Evolutionary conservation across 352 stramenopile species (phyloP).

Genomic region (Phytophthora hibernalis): DNA sequence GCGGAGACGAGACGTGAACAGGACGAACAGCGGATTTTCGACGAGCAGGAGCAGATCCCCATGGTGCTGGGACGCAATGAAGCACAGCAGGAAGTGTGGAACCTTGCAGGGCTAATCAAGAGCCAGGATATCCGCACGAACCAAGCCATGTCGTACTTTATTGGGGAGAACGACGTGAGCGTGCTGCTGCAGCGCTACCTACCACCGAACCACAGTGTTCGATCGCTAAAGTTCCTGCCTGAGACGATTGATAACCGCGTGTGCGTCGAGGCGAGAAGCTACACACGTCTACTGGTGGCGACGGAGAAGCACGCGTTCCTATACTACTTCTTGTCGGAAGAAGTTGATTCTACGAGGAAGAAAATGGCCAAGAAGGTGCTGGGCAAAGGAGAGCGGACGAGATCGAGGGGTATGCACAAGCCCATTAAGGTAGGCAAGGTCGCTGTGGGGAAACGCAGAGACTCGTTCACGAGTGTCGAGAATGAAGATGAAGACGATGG

Average conservation of each 20-base stretch:
- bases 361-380: constrained; percentile 84
- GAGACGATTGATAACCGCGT: constrained; percentile 86
- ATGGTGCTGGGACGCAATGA: constrained; percentile 77
- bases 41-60: constrained; percentile 62
- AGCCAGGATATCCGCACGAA: constrained; percentile 86
- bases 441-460: constrained; percentile 28
- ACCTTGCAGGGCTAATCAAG: constrained; percentile 74
- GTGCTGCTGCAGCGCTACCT: constrained; percentile 80
- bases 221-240: constrained; percentile 73
- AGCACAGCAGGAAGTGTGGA: constrained; percentile 76
- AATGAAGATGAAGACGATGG: constrained; percentile 24
- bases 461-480: constrained; percentile 51
- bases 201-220: constrained; percentile 77
- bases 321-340: constrained; percentile 83
- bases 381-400: constrained; percentile 54
- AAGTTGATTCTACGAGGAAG: constrained; percentile 76
- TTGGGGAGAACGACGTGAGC: constrained; percentile 64
- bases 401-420: constrained; percentile 50
- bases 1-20: constrained; percentile 51
- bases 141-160: constrained; percentile 78
- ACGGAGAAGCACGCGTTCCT: constrained; percentile 75
- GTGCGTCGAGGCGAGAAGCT: constrained; percentile 77
- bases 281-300: constrained; percentile 75
- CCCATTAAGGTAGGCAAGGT: constrained; percentile 49
- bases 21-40: constrained; percentile 60